phyloP scores from a whole-genome alignment of 495 filamentous ascomycete genomes.

The Talaromyces ruber region DNA sequence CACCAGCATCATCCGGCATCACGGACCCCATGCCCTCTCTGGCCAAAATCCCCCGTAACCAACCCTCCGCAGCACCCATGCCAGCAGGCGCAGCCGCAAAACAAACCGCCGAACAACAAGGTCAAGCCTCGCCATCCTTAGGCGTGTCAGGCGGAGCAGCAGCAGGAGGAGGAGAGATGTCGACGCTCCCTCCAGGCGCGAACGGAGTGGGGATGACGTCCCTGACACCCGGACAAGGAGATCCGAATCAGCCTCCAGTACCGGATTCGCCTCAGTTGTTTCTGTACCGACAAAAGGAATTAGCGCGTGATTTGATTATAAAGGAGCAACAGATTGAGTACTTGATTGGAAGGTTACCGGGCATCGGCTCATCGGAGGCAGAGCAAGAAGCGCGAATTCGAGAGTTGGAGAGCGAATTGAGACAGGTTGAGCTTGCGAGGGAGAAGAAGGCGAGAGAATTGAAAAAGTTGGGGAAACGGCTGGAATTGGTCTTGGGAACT shows the following conservation, averaged over 20 bases:
- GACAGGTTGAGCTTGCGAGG: conserved; percentile 63
- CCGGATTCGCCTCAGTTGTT: conserved; percentile 61
- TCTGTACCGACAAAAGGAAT: conserved; percentile 61
- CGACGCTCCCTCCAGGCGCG: conserved; percentile 5
- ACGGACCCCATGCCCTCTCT: conserved; percentile 40
- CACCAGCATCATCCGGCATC: conserved; percentile 36
- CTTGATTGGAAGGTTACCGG: conserved; percentile 75
- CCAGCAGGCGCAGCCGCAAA: conserved; percentile 28
- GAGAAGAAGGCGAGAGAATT: conserved; percentile 61
- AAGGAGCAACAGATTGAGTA: conserved; percentile 94
- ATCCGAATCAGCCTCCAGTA: conserved; percentile 26
- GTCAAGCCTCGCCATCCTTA: conserved; percentile 22
- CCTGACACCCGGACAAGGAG: conserved; percentile 8
- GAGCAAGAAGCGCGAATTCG: conserved; percentile 70
- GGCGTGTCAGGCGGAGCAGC: conserved; percentile 4
- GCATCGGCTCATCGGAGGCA: conserved; percentile 73
- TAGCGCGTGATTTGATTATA: conserved; percentile 77
- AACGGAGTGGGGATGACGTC: conserved; percentile 7
- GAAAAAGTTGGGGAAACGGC: conserved; percentile 52
- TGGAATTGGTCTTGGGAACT: conserved; percentile 53
- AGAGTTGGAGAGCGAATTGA: conserved; percentile 68
- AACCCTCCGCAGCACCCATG: conserved; percentile 26
- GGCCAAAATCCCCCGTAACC: conserved; percentile 34
- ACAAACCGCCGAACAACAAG: conserved; percentile 10
- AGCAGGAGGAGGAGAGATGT: neutral